Conservation (phyloP, 176 grass and related monocot species). For the Eremochloa ophiuroides region DNA sequence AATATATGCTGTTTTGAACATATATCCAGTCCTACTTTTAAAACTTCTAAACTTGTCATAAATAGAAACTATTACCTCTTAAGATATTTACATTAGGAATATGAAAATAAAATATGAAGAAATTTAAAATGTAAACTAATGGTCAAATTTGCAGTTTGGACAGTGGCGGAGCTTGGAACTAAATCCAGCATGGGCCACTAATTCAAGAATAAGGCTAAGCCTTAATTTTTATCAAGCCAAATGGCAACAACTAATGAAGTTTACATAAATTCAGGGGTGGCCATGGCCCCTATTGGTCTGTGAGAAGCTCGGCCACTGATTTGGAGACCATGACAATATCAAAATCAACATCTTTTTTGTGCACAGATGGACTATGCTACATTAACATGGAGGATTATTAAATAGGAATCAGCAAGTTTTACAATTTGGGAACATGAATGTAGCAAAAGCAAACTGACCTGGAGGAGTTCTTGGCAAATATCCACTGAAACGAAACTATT, state of each 20-base stretch:
- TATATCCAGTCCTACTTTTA: not conserved
- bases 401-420: conserved; percentile 17
- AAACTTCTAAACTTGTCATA: not conserved
- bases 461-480: conserved; percentile 70
- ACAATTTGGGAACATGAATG: not conserved
- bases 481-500: conserved; percentile 57
- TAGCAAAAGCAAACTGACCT: conserved; percentile 52
- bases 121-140: not conserved
- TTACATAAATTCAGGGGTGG: too few species aligned
- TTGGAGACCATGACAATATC: not conserved
- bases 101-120: not conserved
- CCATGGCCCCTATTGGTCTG: too few species aligned
- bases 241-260: too few species aligned
- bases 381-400: not conserved
- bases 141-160: not conserved
- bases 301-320: too few species aligned
- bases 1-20: not conserved
- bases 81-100: not conserved
- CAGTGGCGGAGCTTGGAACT: too few species aligned
- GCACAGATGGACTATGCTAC: not conserved
- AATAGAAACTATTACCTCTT: too few species aligned
- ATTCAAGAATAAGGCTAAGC: too few species aligned
- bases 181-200: too few species aligned
- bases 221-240: too few species aligned
- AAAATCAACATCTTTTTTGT: not conserved